Base-by-base conservation (phyloP, 306 rosid genomes). In the Casuarina glauca region DNA sequence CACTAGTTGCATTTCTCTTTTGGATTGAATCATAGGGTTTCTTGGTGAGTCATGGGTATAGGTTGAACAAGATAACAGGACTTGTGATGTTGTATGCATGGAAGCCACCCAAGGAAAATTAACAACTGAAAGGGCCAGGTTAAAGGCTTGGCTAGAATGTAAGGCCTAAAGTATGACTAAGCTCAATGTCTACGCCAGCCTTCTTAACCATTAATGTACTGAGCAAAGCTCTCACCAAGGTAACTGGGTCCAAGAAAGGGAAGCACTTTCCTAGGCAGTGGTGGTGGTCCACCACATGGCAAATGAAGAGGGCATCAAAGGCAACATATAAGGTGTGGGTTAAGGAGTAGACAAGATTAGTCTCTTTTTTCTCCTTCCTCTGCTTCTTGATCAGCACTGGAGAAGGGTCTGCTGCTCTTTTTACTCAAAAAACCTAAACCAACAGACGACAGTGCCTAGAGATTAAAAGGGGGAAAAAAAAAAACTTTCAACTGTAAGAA, bases 241-340 rank as follows among this genome's bases (percentile, higher is more conserved):
- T 94, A 4, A 94, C 93, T 0, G 89, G 80, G 0, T 97, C 98
- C 0, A 94, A 81, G 78, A 94, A 94, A 9, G 97, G 97, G 80
- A 90, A 94, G 76, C 90, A 95, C 81, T 81, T 82, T 97, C 97
- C 92, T 0, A 97, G 98, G 60, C 92, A 97, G 1, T 67, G 82
- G 0, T 97, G 79, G 0, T 0, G 32, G 32, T 26, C 32, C 32
- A 95, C 91, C 58, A 90, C 89, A 1, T 81, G 95, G 93, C 97
- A 92, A 79, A 92, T 90, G 35, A 90, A 69, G 84, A 94, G 98
- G 20, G 98, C 93, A 20, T 81, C 82, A 82, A 72, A 94, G 73
- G 98, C 97, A 78, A 88, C 97, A 0, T 97, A 97, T 44, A 94
- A 94, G 6, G 90, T 97, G 91, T 94, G 97, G 84, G 92, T 97